phyloP scores from a whole-genome alignment of 2,329 filamentous ascomycete genomes.

The Erysiphe neolycopersici region DNA sequence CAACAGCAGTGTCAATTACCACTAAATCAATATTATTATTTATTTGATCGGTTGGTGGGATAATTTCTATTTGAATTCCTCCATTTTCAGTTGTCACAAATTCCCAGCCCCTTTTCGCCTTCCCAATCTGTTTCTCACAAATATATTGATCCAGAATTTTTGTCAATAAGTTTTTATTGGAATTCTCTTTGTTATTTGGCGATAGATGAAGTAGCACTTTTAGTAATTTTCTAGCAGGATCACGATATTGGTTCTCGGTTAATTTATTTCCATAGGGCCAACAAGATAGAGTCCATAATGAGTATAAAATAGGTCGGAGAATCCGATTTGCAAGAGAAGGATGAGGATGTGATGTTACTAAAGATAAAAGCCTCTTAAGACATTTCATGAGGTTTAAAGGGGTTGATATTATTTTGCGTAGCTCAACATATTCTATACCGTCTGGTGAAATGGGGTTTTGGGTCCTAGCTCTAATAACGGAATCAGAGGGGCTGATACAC shows the following conservation, averaged over 20 bases:
- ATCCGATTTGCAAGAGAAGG: slow-evolving; percentile 36
- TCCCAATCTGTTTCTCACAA: slow-evolving; percentile 21
- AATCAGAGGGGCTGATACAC: slow-evolving; percentile 19
- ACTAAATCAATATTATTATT: slow-evolving; percentile 3
- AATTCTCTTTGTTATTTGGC: slow-evolving; percentile 11
- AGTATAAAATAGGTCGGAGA: slow-evolving; percentile 27
- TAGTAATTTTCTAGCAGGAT: slow-evolving; percentile 23
- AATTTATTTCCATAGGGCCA: slow-evolving; percentile 17
- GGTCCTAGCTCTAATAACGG: no score
- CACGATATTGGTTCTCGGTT: slow-evolving; percentile 17
- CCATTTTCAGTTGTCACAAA: slow-evolving; percentile 21
- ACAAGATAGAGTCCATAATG: slow-evolving; percentile 35
- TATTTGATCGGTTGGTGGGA: slow-evolving; percentile 1
- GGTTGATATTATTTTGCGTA: slow-evolving; percentile 14
- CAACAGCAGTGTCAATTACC: slow-evolving; percentile 17
- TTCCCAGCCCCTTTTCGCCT: slow-evolving; percentile 20
- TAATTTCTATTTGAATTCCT: slow-evolving; percentile 23
- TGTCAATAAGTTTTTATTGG: slow-evolving; percentile 13
- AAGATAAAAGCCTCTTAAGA: slow-evolving; percentile 25
- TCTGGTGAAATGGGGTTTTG: background rate
- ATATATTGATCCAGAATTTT: slow-evolving; percentile 26
- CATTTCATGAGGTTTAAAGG: slow-evolving; percentile 22
- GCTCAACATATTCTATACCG: slow-evolving; percentile 4
- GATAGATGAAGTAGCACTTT: slow-evolving; percentile 30
- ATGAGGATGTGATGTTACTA: slow-evolving; percentile 37